A percentile compares a stretch with the other conserved stretches of the same genome.
These are phyloP conservation scores for Discostella stelligeroides DNA, from an alignment of 108 stramenopile species.

Conservation along the genomic window DNA sequence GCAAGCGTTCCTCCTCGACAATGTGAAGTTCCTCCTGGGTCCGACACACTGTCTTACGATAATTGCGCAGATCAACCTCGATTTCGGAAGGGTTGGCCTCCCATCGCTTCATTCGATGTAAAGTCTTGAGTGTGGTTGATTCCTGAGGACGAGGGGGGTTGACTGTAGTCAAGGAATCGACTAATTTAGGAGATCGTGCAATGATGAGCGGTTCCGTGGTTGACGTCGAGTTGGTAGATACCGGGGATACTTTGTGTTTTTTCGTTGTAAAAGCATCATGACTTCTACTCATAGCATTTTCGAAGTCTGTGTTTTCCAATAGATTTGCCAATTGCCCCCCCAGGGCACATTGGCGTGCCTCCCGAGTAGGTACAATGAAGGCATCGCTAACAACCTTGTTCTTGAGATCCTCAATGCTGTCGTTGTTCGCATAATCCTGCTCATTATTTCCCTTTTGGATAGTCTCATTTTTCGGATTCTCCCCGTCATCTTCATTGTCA, in stretches of 20 bases:
- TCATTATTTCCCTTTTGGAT: background rate
- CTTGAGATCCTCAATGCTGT: background rate
- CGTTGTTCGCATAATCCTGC: background rate
- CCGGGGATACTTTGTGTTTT: slow-evolving; percentile 6
- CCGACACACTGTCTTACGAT: slow-evolving; percentile 75
- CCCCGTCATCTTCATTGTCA: slow-evolving; percentile 10
- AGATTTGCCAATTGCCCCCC: slow-evolving; percentile 42
- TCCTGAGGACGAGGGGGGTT: slow-evolving; percentile 90
- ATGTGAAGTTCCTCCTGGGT: slow-evolving; percentile 72
- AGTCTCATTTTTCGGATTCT: too few relatives aligned
- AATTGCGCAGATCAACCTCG: slow-evolving; percentile 73
- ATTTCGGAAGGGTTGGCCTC: slow-evolving; percentile 78
- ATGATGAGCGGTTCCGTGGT: slow-evolving; percentile 42
- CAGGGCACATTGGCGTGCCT: slow-evolving; percentile 44
- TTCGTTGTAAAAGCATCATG: slow-evolving; percentile 16
- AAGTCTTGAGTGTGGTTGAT: slow-evolving; percentile 76
- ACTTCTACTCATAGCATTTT: slow-evolving; percentile 38
- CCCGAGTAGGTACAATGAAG: slow-evolving; percentile 31
- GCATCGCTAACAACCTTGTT: background rate
- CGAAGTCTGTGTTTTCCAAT: slow-evolving; percentile 41
- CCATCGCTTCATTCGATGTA: slow-evolving; percentile 82
- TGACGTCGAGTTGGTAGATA: slow-evolving; percentile 7
- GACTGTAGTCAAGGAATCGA: slow-evolving; percentile 76
- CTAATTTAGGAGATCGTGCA: slow-evolving; percentile 54
- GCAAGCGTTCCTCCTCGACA: slow-evolving; percentile 57